phyloP scores from a whole-genome alignment of 2,329 filamentous ascomycete genomes.

The Diplocarpon rosae region DNA sequence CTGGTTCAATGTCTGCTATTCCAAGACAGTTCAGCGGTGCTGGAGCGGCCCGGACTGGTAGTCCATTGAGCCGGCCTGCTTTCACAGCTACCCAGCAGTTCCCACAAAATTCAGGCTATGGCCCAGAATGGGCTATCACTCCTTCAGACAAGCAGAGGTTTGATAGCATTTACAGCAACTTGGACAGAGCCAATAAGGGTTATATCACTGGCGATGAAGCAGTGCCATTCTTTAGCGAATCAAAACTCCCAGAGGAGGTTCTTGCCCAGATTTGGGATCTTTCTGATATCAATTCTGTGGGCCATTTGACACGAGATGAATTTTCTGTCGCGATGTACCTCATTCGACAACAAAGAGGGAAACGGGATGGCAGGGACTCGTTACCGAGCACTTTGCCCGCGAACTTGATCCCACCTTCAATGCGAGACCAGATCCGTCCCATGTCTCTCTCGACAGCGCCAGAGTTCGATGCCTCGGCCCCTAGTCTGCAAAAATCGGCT shows the following conservation, averaged over 20 bases:
- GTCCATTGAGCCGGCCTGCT: constrained; percentile 43
- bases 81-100: constrained; percentile 29
- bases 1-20: constrained; percentile 50
- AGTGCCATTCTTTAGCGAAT: constrained; percentile 88
- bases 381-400: constrained; percentile 70
- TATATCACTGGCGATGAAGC: constrained; percentile 91
- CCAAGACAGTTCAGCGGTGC: constrained; percentile 72
- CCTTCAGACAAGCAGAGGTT: constrained; percentile 79
- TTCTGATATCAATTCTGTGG: constrained; percentile 84
- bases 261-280: constrained; percentile 96
- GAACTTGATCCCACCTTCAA: constrained; percentile 74
- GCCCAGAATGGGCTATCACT: constrained; percentile 70
- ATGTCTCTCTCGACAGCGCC: constrained; percentile 33
- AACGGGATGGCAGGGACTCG: constrained; percentile 46
- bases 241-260: constrained; percentile 75
- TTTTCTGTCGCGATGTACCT: constrained; percentile 98
- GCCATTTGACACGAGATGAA: constrained; percentile 74
- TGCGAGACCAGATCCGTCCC: constrained; percentile 55
- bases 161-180: constrained; percentile 70
- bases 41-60: constrained; percentile 45
- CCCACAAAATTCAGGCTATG: constrained; percentile 28
- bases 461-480: constrained; percentile 32
- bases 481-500: constrained; percentile 58
- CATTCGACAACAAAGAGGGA: constrained; percentile 78
- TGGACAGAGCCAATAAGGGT: constrained; percentile 73